These are phyloP conservation scores for Trypanosoma scelopori DNA, from an alignment of 208 protist genomes.

Conservation along the genomic window DNA sequence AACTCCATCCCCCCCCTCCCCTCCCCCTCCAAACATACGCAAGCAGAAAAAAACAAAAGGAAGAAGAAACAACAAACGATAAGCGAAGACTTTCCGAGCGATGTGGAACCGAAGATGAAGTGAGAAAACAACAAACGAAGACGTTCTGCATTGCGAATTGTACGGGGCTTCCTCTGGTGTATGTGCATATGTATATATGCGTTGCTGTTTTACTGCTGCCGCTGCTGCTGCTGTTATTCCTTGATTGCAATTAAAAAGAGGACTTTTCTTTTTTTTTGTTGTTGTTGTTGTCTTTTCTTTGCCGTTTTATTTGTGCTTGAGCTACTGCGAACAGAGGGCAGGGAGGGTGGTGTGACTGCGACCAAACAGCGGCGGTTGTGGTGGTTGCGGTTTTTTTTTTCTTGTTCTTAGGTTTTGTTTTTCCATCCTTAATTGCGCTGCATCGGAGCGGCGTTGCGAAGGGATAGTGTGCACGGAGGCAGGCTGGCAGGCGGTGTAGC, in stretches of 20 bases:
- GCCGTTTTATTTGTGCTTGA: not conserved
- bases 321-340: not conserved
- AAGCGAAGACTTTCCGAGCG: not conserved
- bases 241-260: not conserved
- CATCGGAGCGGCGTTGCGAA: too few relatives aligned
- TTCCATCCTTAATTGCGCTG: too few relatives aligned
- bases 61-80: conserved; percentile 1
- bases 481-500: too few relatives aligned
- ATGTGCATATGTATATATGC: not conserved
- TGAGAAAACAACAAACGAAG: not conserved
- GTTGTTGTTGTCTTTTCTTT: not conserved
- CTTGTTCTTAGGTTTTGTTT: too few relatives aligned
- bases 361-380: not conserved
- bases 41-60: too few relatives aligned
- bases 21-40: too few relatives aligned
- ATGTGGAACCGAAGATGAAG: not conserved
- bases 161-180: too few relatives aligned
- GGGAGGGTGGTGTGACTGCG: not conserved
- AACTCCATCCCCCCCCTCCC: not conserved
- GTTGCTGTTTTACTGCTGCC: not conserved
- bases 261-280: conserved; percentile 1
- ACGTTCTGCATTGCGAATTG: too few relatives aligned
- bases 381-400: too few relatives aligned
- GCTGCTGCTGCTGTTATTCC: not conserved
- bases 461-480: too few relatives aligned